Evolutionary conservation across 116 monocot genomes (phyloP).

Genomic region (Thalassia testudinum): DNA sequence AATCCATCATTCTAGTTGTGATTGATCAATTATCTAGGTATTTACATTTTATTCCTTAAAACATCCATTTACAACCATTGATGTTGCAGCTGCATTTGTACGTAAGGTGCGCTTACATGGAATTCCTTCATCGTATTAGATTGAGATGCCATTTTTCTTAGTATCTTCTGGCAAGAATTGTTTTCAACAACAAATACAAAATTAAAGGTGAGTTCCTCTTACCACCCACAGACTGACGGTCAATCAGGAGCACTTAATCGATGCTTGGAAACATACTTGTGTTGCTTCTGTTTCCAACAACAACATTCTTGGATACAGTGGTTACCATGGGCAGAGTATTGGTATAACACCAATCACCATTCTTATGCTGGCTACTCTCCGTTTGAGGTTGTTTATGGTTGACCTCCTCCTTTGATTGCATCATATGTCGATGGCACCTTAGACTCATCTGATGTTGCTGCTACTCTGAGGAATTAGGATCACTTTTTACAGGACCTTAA

Average conservation of each 20-base stretch:
- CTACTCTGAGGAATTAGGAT: not conserved
- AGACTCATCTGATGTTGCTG: not conserved
- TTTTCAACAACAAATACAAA: not conserved
- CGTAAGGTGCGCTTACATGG: not conserved
- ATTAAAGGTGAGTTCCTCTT: not conserved
- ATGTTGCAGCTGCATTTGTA: not conserved
- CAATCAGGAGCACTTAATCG: constrained; percentile 5
- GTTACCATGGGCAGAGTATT: not conserved
- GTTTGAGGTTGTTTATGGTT: constrained; percentile 1
- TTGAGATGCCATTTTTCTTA: not conserved
- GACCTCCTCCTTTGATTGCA: not conserved
- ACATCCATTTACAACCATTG: not conserved
- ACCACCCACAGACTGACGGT: constrained; percentile 1
- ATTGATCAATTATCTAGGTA: not conserved
- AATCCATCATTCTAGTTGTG: not conserved
- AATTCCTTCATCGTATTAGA: constrained; percentile 1
- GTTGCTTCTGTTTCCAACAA: not conserved
- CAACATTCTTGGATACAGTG: not conserved
- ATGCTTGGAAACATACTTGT: constrained; percentile 1
- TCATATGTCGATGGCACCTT: not conserved
- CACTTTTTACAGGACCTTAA: not conserved
- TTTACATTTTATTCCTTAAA: not conserved
- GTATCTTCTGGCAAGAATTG: not conserved
- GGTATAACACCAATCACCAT: not conserved
- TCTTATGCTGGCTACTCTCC: not conserved